A percentile compares a stretch with the other conserved stretches of the same genome.
Evolutionary conservation across 1,284 basidiomycete species (phyloP).

Genomic region (Cutaneotrichosporon dermatis): DNA sequence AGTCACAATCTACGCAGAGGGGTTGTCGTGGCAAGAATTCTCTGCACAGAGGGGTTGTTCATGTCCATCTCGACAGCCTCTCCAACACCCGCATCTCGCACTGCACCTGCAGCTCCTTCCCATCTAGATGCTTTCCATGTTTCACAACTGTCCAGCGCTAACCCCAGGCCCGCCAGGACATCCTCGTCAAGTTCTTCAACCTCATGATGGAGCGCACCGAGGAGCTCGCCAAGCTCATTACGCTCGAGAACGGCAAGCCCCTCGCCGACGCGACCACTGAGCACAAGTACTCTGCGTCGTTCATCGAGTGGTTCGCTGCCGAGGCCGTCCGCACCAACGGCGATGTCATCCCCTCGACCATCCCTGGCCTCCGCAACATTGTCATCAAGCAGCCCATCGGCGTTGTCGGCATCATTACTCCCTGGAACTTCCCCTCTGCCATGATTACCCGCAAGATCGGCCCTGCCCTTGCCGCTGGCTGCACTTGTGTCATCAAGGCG

Average conservation of each 20-base stretch:
- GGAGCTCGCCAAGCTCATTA: slow-evolving; percentile 76
- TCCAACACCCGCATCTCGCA: too few relatives aligned
- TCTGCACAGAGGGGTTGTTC: too few relatives aligned
- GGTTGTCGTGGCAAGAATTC: too few relatives aligned
- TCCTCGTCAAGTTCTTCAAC: slow-evolving; percentile 66
- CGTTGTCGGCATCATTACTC: slow-evolving; percentile 43
- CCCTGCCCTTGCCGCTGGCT: slow-evolving; percentile 77
- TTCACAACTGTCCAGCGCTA: neutral
- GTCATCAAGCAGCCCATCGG: slow-evolving; percentile 61
- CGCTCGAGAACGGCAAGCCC: slow-evolving; percentile 86
- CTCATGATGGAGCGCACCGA: slow-evolving; percentile 75
- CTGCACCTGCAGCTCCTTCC: too few relatives aligned
- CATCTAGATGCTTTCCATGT: too few relatives aligned
- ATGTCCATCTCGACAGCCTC: too few relatives aligned
- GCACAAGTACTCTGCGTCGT: slow-evolving; percentile 71
- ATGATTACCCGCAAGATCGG: slow-evolving; percentile 61
- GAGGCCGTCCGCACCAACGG: slow-evolving; percentile 58
- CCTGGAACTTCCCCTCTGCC: slow-evolving; percentile 65
- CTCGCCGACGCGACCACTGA: slow-evolving; percentile 75
- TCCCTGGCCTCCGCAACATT: slow-evolving; percentile 68
- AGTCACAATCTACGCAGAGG: too few relatives aligned
- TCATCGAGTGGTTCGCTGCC: slow-evolving; percentile 77
- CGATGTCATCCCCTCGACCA: slow-evolving; percentile 76
- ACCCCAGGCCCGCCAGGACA: slow-evolving; percentile 59
- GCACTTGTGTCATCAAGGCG: slow-evolving; percentile 90